Base-by-base conservation (phyloP, 2,329 filamentous ascomycete genomes). In the Monosporascus cannonballus region DNA sequence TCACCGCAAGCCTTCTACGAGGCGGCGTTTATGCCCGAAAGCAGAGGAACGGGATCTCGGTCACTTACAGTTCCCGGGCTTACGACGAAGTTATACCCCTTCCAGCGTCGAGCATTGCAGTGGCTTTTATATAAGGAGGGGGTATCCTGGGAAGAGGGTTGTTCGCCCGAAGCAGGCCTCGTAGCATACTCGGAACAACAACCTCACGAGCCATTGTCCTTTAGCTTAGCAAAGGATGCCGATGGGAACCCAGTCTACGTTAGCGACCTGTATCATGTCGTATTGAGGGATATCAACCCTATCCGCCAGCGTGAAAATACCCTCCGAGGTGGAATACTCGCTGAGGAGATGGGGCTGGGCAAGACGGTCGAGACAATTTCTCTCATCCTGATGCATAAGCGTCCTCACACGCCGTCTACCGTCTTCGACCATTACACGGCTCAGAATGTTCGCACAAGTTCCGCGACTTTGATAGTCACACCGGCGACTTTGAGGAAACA, bases 291-390 rank as follows among this genome's bases (percentile, higher is more conserved):
- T 61, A 54, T 73, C 8, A 55, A 64, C 0, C 61, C 70, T 3
- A 83, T 82, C 51, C 66, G 68, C 36, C 64, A 71, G 45, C 54
- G 67, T 22, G 70, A 80, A 49, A 64, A 66, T n/a, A 57, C 60
- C 0, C 53, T 81, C 11, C 76, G 69, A 46, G 81, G 83, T 14
- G 87, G 87, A 0, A 85, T 90, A 47, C 71, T 93, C 5, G 84
- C 87, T 0, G 89, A 93, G 63, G 89, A 93, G 67, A 93, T 93
- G 89, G 89, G 89, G 0, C 73, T 93, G 1, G 89, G 89, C 1
- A 93, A 93, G 67, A 93, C 89, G 0, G 75, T 92, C 3, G 89
- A 93, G 69, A 75, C 89, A 2, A 81, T 91, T 45, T 79, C 85
- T 4, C 73, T 93, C 11, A 80, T 91, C n/a, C 73, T 82, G 7